Conservation (phyloP, 2,329 filamentous ascomycete species). For the Trichoderma cornu-damae region DNA sequence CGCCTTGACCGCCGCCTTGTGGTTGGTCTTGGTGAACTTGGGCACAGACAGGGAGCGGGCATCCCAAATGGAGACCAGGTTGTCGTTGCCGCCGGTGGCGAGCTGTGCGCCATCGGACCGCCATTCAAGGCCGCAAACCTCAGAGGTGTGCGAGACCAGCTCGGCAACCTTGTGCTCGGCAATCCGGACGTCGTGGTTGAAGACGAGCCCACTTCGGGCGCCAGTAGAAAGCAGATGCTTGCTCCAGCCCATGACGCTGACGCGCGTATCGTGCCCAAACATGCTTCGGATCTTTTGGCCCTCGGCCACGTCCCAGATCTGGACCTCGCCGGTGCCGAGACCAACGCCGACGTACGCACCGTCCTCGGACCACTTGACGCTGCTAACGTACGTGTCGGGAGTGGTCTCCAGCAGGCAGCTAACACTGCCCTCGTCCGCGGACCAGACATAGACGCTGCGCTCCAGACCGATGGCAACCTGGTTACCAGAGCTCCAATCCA, state of each 20-base stretch:
- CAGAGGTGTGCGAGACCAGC: conserved; percentile 92
- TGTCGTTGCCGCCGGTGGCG: conserved; percentile 96
- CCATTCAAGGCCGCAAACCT: conserved; percentile 98
- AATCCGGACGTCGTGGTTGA: conserved; percentile 97
- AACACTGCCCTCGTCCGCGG: conserved; percentile 86
- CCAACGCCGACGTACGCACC: conserved; percentile 95
- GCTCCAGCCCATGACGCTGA: conserved; percentile 98
- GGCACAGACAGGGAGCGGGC: conserved; percentile 86
- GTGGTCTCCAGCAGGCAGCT: conserved; percentile 82
- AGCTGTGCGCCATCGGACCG: conserved; percentile 93
- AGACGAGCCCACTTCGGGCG: conserved; percentile 88
- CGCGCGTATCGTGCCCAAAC: conserved; percentile 93
- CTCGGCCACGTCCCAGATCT: conserved; percentile 99
- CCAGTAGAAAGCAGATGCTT: conserved; percentile 96
- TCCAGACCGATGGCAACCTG: conserved; percentile 97
- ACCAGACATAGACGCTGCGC: conserved; percentile 98
- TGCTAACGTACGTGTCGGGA: conserved; percentile 92
- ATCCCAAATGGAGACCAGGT: conserved; percentile 98
- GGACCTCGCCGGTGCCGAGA: conserved; percentile 89
- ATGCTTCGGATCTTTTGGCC: conserved; percentile 94
- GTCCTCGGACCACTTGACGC: conserved; percentile 97
- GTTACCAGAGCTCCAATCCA: conserved; percentile 97
- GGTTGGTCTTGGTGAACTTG: conserved; percentile 99
- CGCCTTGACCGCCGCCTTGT: conserved; percentile 97
- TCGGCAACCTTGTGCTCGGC: conserved; percentile 97